Evolutionary conservation across 176 grass and related monocot genomes (phyloP).

Genomic region (Carex scoparia): DNA sequence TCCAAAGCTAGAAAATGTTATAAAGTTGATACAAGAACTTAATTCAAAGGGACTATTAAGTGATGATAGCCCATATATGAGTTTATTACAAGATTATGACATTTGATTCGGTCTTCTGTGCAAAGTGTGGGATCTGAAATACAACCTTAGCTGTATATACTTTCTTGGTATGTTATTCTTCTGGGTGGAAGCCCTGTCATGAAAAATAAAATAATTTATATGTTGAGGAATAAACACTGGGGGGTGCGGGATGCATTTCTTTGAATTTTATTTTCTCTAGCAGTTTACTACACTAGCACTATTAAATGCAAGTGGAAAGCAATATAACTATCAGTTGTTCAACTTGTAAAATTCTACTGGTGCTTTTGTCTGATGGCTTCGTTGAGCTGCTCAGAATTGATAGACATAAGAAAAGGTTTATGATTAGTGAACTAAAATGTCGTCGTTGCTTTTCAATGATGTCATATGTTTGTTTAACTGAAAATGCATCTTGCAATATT

Average conservation of each 20-base stretch:
- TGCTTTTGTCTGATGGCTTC: neutral
- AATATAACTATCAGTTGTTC: neutral
- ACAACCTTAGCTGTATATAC: neutral
- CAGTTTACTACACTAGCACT: neutral
- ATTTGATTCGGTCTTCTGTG: no score
- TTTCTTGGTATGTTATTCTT: neutral
- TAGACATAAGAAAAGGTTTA: neutral
- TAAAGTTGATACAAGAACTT: slow-evolving; percentile 49
- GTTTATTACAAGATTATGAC: slow-evolving; percentile 19
- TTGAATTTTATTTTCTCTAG: neutral
- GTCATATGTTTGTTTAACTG: neutral
- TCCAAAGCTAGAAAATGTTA: slow-evolving; percentile 54
- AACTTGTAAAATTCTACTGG: neutral
- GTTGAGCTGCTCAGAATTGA: neutral
- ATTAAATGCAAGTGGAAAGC: neutral
- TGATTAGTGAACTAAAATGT: neutral
- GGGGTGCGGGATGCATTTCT: neutral
- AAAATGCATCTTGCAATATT: no score
- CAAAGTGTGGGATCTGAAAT: no score
- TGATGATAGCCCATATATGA: slow-evolving; percentile 53
- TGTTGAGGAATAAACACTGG: no score
- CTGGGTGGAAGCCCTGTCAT: no score
- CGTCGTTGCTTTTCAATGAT: neutral
- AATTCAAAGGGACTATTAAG: slow-evolving; percentile 42
- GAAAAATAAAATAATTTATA: no score